A percentile compares a stretch with the other conserved stretches of the same genome.
These are phyloP conservation scores for Hibiscus trionum DNA, from an alignment of 345 rosid species.

Conservation along the genomic window DNA sequence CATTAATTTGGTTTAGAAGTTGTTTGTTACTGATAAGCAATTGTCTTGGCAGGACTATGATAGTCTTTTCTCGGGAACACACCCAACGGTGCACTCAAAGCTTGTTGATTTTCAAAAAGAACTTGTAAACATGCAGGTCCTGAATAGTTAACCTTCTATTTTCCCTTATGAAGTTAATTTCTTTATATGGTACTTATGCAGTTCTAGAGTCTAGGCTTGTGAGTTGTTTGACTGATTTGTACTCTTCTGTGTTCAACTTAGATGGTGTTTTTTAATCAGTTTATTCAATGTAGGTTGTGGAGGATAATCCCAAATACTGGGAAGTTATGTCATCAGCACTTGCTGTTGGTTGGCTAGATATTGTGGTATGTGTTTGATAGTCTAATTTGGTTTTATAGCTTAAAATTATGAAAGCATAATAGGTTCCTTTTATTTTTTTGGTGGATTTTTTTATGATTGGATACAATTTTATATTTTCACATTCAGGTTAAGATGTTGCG, in stretches of 20 bases:
- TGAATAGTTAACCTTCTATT: not conserved
- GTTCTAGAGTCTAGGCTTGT: not conserved
- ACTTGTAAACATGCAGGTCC: conserved; percentile 63
- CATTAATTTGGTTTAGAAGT: not conserved
- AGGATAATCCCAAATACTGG: conserved; percentile 81
- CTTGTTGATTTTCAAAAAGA: conserved; percentile 67
- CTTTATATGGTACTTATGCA: not conserved
- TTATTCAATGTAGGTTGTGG: conserved; percentile 47
- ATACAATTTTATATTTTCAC: not conserved
- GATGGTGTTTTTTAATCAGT: conserved; percentile 2
- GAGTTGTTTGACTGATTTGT: not conserved
- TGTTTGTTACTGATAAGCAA: not conserved
- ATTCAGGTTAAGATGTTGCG: conserved; percentile 80
- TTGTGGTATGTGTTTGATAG: conserved; percentile 47
- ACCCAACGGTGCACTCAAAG: conserved; percentile 57
- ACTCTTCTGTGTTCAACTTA: not conserved
- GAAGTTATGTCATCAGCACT: conserved; percentile 69
- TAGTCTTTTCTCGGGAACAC: conserved; percentile 51
- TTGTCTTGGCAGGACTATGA: conserved; percentile 66
- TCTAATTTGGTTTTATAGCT: not conserved
- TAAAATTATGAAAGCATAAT: conserved; percentile 2
- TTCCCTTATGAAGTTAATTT: not conserved
- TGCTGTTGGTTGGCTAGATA: conserved; percentile 91
- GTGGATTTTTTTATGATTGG: not conserved
- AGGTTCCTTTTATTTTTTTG: not conserved